A percentile compares a stretch with the other conserved stretches of the same genome.
These are phyloP conservation scores for Boletus subparvulus DNA, from an alignment of 768 basidiomycete species.

Conservation along the genomic window DNA sequence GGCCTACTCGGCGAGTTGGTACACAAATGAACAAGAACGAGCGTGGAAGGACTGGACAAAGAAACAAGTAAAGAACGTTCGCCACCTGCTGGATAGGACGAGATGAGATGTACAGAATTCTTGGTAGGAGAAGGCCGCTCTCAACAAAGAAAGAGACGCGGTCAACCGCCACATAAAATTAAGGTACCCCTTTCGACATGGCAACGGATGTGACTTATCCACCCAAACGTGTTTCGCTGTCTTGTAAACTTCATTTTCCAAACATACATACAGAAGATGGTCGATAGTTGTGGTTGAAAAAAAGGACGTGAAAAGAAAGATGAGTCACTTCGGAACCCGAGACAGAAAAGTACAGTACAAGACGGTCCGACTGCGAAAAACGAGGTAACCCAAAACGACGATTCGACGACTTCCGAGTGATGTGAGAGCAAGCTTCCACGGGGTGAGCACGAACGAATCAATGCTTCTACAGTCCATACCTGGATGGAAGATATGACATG, in stretches of 20 bases:
- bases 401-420: slow-evolving; percentile 32
- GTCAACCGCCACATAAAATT: slow-evolving; percentile 11
- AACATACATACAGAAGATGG: slow-evolving; percentile 34
- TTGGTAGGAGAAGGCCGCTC: slow-evolving; percentile 18
- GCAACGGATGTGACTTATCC: slow-evolving; percentile 22
- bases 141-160: slow-evolving; percentile 12
- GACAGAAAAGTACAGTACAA: slow-evolving; percentile 35
- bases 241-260: slow-evolving; percentile 22
- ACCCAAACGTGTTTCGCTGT: neutral
- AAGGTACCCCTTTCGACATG: slow-evolving; percentile 25
- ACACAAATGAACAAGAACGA: slow-evolving; percentile 25
- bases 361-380: slow-evolving; percentile 34
- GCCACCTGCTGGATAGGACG: slow-evolving; percentile 14
- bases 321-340: slow-evolving; percentile 15
- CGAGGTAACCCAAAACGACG: slow-evolving; percentile 34
- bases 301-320: slow-evolving; percentile 11
- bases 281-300: slow-evolving; percentile 28
- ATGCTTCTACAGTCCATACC: slow-evolving; percentile 31
- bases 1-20: slow-evolving; percentile 21
- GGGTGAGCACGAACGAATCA: slow-evolving; percentile 25
- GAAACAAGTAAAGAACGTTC: slow-evolving; percentile 27
- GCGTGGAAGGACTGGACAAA: slow-evolving; percentile 24
- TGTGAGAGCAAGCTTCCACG: slow-evolving; percentile 29
- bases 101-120: slow-evolving; percentile 16
- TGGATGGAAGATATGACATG: slow-evolving; percentile 24